phyloP scores from a whole-genome alignment of 495 filamentous ascomycete genomes.

The Hyaloscypha variabilis region DNA sequence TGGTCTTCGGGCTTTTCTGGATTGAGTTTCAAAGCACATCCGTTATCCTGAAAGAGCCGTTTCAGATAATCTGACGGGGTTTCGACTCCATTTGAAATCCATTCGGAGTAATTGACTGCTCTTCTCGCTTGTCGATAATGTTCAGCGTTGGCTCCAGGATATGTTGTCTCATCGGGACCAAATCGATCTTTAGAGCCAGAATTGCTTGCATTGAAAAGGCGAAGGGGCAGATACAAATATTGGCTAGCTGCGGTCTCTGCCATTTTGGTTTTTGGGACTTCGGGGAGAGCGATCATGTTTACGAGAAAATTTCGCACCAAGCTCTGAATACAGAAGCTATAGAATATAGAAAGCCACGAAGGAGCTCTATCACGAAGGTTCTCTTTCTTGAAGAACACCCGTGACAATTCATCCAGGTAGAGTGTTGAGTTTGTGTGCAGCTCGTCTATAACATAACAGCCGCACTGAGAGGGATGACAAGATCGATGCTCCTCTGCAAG shows the following conservation, averaged over 20 bases:
- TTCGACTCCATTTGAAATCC: neutral
- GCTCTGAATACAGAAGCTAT: constrained; percentile 40
- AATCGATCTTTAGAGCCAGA: constrained; percentile 6
- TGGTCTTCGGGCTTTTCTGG: too few species aligned
- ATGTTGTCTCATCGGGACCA: neutral
- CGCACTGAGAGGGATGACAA: neutral
- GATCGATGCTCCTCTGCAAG: constrained; percentile 24
- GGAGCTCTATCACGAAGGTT: constrained; percentile 35
- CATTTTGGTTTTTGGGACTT: neutral
- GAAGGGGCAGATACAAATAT: constrained; percentile 8
- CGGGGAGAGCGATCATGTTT: constrained; percentile 12
- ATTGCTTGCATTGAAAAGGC: constrained; percentile 11
- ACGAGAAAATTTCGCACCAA: constrained; percentile 37
- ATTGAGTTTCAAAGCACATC: too few species aligned
- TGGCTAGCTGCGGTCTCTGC: neutral
- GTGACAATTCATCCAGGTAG: constrained; percentile 36
- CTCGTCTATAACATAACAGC: constrained; percentile 10
- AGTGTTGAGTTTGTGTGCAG: constrained; percentile 23
- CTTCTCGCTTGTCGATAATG: neutral
- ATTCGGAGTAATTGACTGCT: neutral
- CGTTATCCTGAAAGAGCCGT: constrained; percentile 26
- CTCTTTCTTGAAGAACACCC: constrained; percentile 40
- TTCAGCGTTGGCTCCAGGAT: neutral
- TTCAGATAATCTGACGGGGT: neutral
- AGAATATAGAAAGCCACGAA: constrained; percentile 41